Percentiles rank a stretch among this genome's conserved stretches.
Conservation (phyloP, 2,329 filamentous ascomycete species). For the Geosmithia putterillii region DNA sequence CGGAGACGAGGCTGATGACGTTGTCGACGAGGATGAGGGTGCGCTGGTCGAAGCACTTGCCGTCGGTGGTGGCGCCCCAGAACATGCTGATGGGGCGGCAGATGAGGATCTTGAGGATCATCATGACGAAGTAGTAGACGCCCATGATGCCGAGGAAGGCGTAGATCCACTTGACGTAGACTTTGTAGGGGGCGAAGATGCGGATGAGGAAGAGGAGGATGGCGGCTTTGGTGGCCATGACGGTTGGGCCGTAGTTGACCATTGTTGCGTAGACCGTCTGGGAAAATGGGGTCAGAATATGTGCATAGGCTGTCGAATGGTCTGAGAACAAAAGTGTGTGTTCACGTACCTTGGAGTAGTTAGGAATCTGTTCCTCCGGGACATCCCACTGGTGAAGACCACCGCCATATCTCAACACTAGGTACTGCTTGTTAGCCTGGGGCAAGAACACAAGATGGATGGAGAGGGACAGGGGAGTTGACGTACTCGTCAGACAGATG, state of each 20-base stretch:
- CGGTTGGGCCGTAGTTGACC: constrained; percentile 1
- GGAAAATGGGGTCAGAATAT: too few species aligned
- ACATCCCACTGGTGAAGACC: constrained; percentile 1
- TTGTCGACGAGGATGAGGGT: constrained; percentile 1
- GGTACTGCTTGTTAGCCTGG: not conserved
- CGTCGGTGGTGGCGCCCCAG: not conserved
- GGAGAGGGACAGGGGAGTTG: not conserved
- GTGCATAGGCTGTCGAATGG: not conserved
- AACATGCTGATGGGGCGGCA: constrained; percentile 1
- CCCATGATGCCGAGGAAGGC: not conserved
- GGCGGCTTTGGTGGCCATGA: constrained; percentile 1
- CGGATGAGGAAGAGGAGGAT: constrained; percentile 1
- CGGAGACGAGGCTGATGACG: constrained; percentile 1
- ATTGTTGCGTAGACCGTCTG: constrained; percentile 2
- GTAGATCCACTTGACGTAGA: constrained; percentile 1
- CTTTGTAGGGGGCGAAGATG: constrained; percentile 1
- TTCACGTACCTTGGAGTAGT: not conserved
- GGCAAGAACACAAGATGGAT: not conserved
- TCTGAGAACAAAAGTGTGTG: not conserved
- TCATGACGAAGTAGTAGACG: constrained; percentile 1
- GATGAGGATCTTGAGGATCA: constrained; percentile 1
- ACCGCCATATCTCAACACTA: constrained; percentile 1
- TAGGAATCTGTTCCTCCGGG: not conserved
- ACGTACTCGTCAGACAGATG: not conserved
- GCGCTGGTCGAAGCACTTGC: constrained; percentile 1